A percentile compares a stretch with the other conserved stretches of the same genome.
Conservation (phyloP, 257 asterid species). For the Solanum ossicruentum region DNA sequence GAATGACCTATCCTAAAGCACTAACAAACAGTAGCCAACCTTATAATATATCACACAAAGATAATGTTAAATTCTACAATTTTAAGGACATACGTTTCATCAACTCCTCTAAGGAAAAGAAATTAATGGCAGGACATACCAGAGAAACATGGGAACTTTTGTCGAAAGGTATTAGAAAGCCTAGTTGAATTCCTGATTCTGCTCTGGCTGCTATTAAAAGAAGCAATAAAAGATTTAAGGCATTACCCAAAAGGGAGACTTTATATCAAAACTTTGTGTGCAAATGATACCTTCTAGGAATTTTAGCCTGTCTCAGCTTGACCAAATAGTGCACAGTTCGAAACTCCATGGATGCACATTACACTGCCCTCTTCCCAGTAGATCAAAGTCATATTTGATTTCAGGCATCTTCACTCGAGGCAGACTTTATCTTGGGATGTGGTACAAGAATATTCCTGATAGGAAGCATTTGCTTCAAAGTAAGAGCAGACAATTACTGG, state of each 20-base stretch:
- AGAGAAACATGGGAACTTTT: background rate
- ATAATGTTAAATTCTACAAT: background rate
- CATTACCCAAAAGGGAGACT: background rate
- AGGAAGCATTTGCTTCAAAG: slow-evolving; percentile 20
- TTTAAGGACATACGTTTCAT: background rate
- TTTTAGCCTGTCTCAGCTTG: background rate
- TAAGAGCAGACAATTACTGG: background rate
- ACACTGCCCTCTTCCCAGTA: background rate
- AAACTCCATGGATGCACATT: background rate
- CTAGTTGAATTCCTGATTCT: background rate
- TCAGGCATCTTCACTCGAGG: slow-evolving; percentile 15
- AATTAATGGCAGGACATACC: background rate
- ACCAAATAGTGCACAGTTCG: background rate
- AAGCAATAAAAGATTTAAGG: background rate
- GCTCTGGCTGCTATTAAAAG: background rate
- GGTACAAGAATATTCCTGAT: slow-evolving; percentile 10
- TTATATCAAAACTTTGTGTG: background rate
- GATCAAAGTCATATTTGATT: background rate
- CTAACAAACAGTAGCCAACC: background rate
- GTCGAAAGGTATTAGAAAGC: background rate
- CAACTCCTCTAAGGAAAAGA: background rate
- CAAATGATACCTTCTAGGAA: background rate
- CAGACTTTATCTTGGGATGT: slow-evolving; percentile 10
- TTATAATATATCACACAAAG: background rate
- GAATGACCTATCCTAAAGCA: background rate